Evolutionary conservation across 1,284 basidiomycete species (phyloP), one percentile per base, ranked within the genome.

Genomic region (Amylostereum areolatum): DNA sequence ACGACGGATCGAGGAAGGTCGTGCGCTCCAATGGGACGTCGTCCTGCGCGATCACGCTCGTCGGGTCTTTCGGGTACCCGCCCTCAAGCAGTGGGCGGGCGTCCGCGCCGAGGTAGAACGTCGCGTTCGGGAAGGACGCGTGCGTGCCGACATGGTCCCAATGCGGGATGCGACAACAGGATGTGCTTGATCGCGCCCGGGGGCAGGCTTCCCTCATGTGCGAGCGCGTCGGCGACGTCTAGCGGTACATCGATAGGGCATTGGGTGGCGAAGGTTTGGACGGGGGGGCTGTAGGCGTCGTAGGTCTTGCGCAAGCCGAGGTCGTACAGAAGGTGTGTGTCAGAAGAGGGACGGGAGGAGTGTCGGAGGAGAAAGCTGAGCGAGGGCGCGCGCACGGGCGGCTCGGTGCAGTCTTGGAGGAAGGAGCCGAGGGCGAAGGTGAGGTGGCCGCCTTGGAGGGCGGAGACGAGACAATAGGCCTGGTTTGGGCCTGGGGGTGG

Each of bases 291-390:
- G 39, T 66, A 69, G 6, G 61, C 68, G 24, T 71, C 60, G 56
- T 66, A 62, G 55, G 79, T 70, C 36, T 68, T 69, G 24, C 73
- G 67, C 18, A 73, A 66, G 7, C 77, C 76, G 4, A 79, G 65
- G 53, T 79, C 78, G 49, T 79, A 79, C 1, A 78, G 56, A 43
- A 78, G 56, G 34, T 64, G 68, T 31, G 65, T 58, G 2, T 64
- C 58, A 18, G 18, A 18, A 18, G 18, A 18, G 18, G 18, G 18
- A 10, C 61, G 68, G 12, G 53, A 57, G 3, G 74, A 72, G 49
- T 78, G 75, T 6, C 64, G 63, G 39, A 80, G 60, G 36, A 69
- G 65, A 57, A 78, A 80, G 1, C 70, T 64, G 29, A 79, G 66
- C 3, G 75, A 71, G 5, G 75, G 78, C 8, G 59, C 62, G 18